These are phyloP conservation scores for Pseudogymnoascus pannorum DNA, from an alignment of 2,329 filamentous ascomycete species.

Conservation along the genomic window DNA sequence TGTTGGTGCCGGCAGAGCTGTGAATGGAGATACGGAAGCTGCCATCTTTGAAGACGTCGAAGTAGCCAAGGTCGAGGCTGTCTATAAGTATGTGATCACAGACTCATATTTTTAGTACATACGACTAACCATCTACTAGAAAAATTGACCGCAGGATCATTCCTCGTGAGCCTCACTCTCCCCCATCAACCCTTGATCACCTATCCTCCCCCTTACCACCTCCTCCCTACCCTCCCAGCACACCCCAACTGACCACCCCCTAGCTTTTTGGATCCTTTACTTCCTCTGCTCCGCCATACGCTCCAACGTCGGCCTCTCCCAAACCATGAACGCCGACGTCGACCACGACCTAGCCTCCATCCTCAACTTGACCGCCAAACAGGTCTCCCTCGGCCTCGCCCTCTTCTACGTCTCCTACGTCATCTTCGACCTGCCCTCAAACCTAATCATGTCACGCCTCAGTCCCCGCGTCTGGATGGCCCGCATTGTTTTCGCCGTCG, in stretches of 20 bases:
- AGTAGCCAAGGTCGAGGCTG: slow-evolving; percentile 27
- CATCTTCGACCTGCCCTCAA: slow-evolving; percentile 81
- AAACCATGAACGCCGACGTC: slow-evolving; percentile 74
- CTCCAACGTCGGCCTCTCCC: slow-evolving; percentile 86
- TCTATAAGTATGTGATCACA: slow-evolving; percentile 30
- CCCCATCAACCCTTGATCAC: not conserved
- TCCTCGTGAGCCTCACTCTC: slow-evolving; percentile 31
- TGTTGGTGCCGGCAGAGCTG: slow-evolving; percentile 6
- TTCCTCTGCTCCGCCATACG: slow-evolving; percentile 88
- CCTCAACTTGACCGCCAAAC: slow-evolving; percentile 61
- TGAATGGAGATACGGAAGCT: not conserved
- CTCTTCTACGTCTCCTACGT: slow-evolving; percentile 92
- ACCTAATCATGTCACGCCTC: slow-evolving; percentile 78
- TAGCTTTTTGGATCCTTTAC: slow-evolving; percentile 82
- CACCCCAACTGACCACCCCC: slow-evolving; percentile 9
- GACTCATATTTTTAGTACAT: not conserved
- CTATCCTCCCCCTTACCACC: slow-evolving; percentile 10
- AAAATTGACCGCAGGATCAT: slow-evolving; percentile 53
- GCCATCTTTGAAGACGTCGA: slow-evolving; percentile 19
- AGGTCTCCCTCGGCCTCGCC: slow-evolving; percentile 77
- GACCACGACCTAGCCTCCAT: slow-evolving; percentile 69
- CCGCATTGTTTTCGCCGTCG: slow-evolving; percentile 80
- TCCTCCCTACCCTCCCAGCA: not conserved
- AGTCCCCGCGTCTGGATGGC: slow-evolving; percentile 89
- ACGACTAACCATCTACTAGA: slow-evolving; percentile 13